Conservation (phyloP, 805 yeast species). For the Vanderwaltozyma verrucispora region DNA sequence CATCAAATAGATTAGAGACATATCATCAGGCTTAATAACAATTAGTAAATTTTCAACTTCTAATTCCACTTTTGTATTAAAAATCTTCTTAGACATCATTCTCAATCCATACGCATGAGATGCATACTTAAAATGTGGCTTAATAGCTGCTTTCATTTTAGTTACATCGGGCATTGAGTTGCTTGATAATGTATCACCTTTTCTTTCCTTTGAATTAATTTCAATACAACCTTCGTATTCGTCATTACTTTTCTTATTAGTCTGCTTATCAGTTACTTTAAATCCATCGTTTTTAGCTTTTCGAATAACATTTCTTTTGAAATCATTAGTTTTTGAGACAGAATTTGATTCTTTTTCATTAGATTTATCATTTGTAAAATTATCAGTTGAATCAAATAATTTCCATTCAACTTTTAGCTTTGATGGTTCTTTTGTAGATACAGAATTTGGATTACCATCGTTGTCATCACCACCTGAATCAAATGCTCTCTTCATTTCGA, state of each 20-base stretch:
- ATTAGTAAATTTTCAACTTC: slow-evolving; percentile 64
- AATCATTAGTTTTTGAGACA: no score
- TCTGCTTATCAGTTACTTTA: neutral
- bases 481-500: no score
- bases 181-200: neutral
- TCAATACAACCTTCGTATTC: slow-evolving; percentile 3
- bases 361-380: neutral
- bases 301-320: neutral
- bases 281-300: neutral
- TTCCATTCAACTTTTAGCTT: slow-evolving; percentile 2
- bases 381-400: neutral
- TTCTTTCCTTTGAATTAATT: slow-evolving; percentile 1
- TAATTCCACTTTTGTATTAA: slow-evolving; percentile 60
- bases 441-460: no score
- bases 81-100: slow-evolving; percentile 58
- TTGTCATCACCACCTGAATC: no score
- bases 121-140: slow-evolving; percentile 60
- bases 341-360: no score
- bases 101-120: slow-evolving; percentile 77
- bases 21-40: slow-evolving; percentile 85
- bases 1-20: slow-evolving; percentile 62
- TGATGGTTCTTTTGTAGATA: neutral
- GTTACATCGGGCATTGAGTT: slow-evolving; percentile 3
- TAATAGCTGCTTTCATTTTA: slow-evolving; percentile 2
- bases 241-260: neutral